Evolutionary conservation across 805 yeast species (phyloP).

Genomic region (Candida boidinii): DNA sequence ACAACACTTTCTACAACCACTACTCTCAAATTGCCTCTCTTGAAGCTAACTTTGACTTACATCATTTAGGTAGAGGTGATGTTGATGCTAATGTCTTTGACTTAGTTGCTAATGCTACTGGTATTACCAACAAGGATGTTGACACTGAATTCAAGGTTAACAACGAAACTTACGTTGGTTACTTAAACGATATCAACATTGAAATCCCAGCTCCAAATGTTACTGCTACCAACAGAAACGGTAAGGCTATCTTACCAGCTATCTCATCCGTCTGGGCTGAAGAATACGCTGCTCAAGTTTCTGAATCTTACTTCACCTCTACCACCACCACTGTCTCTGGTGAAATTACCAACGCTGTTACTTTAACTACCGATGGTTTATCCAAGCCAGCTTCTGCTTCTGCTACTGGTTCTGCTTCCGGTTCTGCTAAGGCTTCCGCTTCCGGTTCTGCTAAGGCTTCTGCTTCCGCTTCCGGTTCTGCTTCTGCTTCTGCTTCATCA

Average conservation of each 20-base stretch:
- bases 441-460: conserved; percentile 7
- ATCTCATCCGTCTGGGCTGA: conserved; percentile 26
- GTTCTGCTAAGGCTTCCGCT: conserved; percentile 5
- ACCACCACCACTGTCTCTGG: conserved; percentile 23
- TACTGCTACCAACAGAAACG: conserved; percentile 25
- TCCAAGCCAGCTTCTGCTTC: conserved; percentile 4
- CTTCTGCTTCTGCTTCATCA: conserved; percentile 6
- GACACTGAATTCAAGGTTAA: conserved; percentile 25
- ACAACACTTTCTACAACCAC: conserved; percentile 42
- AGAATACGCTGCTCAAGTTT: conserved; percentile 16
- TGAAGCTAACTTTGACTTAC: conserved; percentile 42
- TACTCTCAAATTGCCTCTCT: conserved; percentile 42
- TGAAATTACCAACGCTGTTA: conserved; percentile 8
- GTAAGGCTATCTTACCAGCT: conserved; percentile 23
- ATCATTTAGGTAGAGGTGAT: conserved; percentile 42
- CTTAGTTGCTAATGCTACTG: conserved; percentile 29
- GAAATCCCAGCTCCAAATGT: conserved; percentile 30
- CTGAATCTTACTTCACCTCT: conserved; percentile 21
- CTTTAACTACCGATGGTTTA: conserved; percentile 7
- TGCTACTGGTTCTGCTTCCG: conserved; percentile 3
- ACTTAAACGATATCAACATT: conserved; percentile 19
- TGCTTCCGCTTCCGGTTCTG: too few relatives aligned
- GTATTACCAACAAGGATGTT: conserved; percentile 21
- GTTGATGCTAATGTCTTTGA: conserved; percentile 40
- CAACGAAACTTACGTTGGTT: conserved; percentile 26